phyloP scores from a whole-genome alignment of 1,284 basidiomycete genomes.

The Cutaneotrichosporon cyanovorans region DNA sequence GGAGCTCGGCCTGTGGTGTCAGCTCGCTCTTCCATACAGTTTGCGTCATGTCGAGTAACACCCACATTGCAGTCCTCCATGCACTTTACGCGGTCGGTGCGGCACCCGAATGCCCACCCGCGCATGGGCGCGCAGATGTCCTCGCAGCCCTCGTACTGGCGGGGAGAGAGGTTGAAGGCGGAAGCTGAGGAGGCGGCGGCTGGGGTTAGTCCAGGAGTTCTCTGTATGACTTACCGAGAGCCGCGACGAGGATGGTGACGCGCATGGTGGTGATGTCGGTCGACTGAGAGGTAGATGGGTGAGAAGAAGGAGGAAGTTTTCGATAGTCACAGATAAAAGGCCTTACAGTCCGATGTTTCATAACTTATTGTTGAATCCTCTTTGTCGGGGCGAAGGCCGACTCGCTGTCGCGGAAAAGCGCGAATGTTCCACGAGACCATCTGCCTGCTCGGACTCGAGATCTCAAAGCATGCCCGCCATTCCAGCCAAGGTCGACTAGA shows the following conservation, averaged over 20 bases:
- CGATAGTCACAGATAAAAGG: too few species aligned
- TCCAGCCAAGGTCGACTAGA: too few species aligned
- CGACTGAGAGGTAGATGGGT: neutral
- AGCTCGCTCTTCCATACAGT: too few species aligned
- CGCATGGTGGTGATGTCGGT: constrained; percentile 4
- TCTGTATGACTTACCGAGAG: constrained; percentile 6
- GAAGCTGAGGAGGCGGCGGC: constrained; percentile 9
- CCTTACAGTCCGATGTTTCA: too few species aligned
- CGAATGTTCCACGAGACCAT: too few species aligned
- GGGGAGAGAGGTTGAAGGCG: neutral
- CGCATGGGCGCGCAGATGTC: constrained; percentile 12
- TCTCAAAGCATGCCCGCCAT: too few species aligned
- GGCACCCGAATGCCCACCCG: constrained; percentile 15
- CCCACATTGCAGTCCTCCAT: constrained; percentile 11
- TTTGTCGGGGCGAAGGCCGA: too few species aligned
- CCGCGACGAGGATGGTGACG: constrained; percentile 7
- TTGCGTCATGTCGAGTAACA: too few species aligned
- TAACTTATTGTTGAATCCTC: too few species aligned
- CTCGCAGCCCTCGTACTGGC: constrained; percentile 14
- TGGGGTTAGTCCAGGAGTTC: neutral
- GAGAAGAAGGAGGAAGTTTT: neutral
- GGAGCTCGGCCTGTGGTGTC: constrained; percentile 12
- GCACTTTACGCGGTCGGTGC: constrained; percentile 13
- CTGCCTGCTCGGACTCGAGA: too few species aligned
- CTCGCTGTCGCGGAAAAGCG: too few species aligned